These are phyloP conservation scores for Phaeodactylum tricornutum DNA, from an alignment of 108 stramenopile genomes.

Conservation along the genomic window DNA sequence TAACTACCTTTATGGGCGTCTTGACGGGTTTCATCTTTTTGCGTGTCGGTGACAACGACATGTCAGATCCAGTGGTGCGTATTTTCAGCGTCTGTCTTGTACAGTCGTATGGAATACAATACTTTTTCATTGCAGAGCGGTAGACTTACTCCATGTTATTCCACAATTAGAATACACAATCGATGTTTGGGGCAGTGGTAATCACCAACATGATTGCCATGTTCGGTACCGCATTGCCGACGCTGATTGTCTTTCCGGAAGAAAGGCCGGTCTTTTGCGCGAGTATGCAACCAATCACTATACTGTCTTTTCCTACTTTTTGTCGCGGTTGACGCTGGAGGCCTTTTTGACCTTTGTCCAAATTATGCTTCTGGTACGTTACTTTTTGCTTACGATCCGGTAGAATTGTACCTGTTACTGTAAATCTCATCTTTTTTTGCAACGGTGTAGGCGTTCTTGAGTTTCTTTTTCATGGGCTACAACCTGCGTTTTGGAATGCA, in stretches of 20 bases:
- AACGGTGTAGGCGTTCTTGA: too few species aligned
- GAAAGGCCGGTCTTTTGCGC: constrained; percentile 38
- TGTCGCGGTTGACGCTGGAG: too few species aligned
- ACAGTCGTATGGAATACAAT: too few species aligned
- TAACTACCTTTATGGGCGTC: constrained; percentile 41
- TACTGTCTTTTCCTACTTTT: constrained; percentile 55
- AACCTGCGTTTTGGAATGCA: constrained; percentile 13
- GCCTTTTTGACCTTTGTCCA: constrained; percentile 30
- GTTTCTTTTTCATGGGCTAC: constrained; percentile 30
- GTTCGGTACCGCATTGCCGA: constrained; percentile 55
- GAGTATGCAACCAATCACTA: constrained; percentile 84
- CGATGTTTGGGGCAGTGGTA: constrained; percentile 65
- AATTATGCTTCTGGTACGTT: constrained; percentile 25
- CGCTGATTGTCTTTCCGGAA: too few species aligned
- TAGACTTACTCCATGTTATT: too few species aligned
- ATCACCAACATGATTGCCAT: constrained; percentile 33
- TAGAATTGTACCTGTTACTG: too few species aligned
- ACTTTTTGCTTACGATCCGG: constrained; percentile 48
- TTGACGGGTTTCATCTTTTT: constrained; percentile 66
- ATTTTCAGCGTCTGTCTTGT: too few species aligned
- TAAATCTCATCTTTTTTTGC: too few species aligned
- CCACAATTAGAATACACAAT: constrained; percentile 5
- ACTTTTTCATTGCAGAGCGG: too few species aligned
- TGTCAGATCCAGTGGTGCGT: too few species aligned
- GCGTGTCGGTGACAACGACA: constrained; percentile 38